Percentiles rank a stretch among this genome's conserved stretches.
Conservation (phyloP, 495 filamentous ascomycete genomes). For the Tuber aestivum region DNA sequence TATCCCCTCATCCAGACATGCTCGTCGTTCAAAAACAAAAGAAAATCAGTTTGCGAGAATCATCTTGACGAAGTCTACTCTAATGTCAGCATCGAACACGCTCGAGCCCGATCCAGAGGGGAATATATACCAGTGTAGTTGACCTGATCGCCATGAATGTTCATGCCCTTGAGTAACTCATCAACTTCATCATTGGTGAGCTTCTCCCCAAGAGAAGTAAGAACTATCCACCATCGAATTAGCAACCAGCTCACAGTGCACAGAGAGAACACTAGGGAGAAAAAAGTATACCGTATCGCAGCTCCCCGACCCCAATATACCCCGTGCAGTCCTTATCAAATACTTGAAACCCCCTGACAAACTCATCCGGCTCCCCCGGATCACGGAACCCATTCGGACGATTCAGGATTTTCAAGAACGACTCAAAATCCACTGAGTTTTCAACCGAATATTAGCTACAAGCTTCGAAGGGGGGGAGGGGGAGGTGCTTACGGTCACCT, state of each 20-base stretch:
- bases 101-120: not conserved
- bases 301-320: constrained; percentile 92
- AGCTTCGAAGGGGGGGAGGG: not conserved
- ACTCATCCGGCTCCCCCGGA: constrained; percentile 93
- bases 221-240: constrained; percentile 49
- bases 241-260: constrained; percentile 4
- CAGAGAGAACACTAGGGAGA: not conserved
- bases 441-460: constrained; percentile 7
- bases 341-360: constrained; percentile 95
- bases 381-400: constrained; percentile 96
- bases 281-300: constrained; percentile 67
- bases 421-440: constrained; percentile 84
- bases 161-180: constrained; percentile 93
- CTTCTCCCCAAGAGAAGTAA: constrained; percentile 96
- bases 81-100: not conserved
- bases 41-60: constrained; percentile 79
- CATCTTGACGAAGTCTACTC: constrained; percentile 77
- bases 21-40: not conserved
- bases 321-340: constrained; percentile 99
- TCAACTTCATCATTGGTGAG: constrained; percentile 98
- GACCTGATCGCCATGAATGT: constrained; percentile 87
- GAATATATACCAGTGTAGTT: constrained; percentile 77
- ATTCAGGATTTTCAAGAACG: constrained; percentile 91
- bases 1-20: not conserved
- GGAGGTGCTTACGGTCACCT: constrained; percentile 69